Evolutionary conservation across 345 rosid species (phyloP).

Genomic region (Citropsis articulata): DNA sequence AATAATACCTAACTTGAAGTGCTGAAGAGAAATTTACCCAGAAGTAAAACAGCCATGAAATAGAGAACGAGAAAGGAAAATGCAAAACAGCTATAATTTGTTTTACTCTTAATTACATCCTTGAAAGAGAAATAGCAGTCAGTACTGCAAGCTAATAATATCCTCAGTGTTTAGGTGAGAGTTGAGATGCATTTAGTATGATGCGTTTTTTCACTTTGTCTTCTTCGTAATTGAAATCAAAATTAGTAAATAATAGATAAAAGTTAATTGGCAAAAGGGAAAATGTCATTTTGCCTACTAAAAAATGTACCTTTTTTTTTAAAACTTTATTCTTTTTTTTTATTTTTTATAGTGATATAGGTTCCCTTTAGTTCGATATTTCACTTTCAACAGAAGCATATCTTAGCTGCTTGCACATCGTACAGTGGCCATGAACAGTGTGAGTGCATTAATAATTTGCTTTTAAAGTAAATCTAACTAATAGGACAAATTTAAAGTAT

Average conservation of each 20-base stretch:
- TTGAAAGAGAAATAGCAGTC: neutral
- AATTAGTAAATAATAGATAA: neutral
- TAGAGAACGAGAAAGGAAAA: neutral
- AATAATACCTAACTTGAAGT: neutral
- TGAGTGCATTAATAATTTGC: neutral
- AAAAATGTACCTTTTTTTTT: neutral
- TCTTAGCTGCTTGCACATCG: neutral
- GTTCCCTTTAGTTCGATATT: neutral
- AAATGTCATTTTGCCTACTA: neutral
- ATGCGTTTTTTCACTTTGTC: conserved; percentile 15
- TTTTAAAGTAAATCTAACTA: neutral
- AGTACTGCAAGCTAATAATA: neutral
- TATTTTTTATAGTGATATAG: neutral
- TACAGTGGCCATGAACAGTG: neutral
- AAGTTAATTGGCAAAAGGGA: neutral
- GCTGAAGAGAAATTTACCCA: neutral
- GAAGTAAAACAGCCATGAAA: neutral
- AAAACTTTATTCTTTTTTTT: no score
- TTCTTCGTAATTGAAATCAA: neutral
- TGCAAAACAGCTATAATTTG: neutral
- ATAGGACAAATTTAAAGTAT: neutral
- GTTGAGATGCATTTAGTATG: neutral
- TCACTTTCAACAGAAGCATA: neutral
- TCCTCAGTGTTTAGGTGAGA: conserved; percentile 6
- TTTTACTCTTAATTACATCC: neutral